Evolutionary conservation across 2,329 filamentous ascomycete genomes (phyloP).

Genomic region (Sclerotinia subarctica): DNA sequence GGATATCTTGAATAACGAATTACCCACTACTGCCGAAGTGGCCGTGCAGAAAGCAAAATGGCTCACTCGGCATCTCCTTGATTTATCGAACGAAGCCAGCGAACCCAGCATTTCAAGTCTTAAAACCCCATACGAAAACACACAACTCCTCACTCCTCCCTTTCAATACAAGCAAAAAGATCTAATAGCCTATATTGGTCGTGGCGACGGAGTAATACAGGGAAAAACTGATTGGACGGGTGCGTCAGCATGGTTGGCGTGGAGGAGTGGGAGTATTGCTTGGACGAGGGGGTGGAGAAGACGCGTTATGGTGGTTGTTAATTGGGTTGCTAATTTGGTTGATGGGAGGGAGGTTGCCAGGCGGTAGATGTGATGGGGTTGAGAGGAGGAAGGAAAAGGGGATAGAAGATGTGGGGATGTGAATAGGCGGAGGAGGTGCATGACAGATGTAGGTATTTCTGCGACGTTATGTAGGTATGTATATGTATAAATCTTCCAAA

Average conservation of each 20-base stretch:
- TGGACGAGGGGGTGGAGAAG: constrained; percentile 31
- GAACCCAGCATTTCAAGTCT: too few relatives aligned
- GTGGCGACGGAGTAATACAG: constrained; percentile 27
- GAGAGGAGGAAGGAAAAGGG: neutral
- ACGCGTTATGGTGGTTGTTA: constrained; percentile 27
- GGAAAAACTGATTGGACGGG: constrained; percentile 29
- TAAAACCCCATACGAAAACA: too few relatives aligned
- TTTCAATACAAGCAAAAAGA: constrained; percentile 28
- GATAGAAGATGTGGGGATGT: neutral
- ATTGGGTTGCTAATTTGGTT: constrained; percentile 27
- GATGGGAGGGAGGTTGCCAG: constrained; percentile 27
- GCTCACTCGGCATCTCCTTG: constrained; percentile 17
- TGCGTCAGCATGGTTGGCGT: constrained; percentile 27
- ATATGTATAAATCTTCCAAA: too few relatives aligned
- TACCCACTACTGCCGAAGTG: constrained; percentile 28
- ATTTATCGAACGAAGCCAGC: too few relatives aligned
- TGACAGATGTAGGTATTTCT: too few relatives aligned
- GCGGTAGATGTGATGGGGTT: constrained; percentile 6
- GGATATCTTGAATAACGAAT: constrained; percentile 25
- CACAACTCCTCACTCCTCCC: neutral
- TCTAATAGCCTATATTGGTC: constrained; percentile 29
- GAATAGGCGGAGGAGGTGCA: neutral
- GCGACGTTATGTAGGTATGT: too few relatives aligned
- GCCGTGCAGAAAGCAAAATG: constrained; percentile 28
- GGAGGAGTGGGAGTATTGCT: constrained; percentile 29